A percentile compares a stretch with the other conserved stretches of the same genome.
phyloP scores from a whole-genome alignment of 1,139 yeast species.

The Debaryomyces subglobosus region DNA sequence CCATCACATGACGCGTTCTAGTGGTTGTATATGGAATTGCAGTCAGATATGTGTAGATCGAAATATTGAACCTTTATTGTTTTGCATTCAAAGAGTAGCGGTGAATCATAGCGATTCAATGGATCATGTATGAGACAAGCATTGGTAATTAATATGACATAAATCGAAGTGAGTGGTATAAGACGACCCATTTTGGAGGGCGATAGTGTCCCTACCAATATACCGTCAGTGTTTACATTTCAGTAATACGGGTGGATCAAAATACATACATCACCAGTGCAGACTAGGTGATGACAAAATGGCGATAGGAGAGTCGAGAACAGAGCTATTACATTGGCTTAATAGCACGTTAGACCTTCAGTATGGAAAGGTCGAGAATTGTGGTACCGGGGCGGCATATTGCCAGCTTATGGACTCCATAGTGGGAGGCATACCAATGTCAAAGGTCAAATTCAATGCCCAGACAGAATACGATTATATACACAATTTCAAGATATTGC shows the following conservation, averaged over 20 bases:
- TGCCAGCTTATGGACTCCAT: slow-evolving; percentile 91
- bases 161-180: too few species aligned
- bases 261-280: not conserved
- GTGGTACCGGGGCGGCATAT: slow-evolving; percentile 95
- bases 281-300: slow-evolving; percentile 10
- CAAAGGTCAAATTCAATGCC: slow-evolving; percentile 69
- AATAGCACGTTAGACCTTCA: slow-evolving; percentile 67
- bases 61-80: not conserved
- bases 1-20: not conserved
- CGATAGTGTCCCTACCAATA: slow-evolving; percentile 4
- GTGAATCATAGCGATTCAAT: too few species aligned
- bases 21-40: not conserved
- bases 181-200: not conserved
- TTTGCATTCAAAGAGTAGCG: too few species aligned
- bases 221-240: slow-evolving; percentile 4
- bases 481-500: slow-evolving; percentile 82
- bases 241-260: not conserved
- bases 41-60: not conserved
- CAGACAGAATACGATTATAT: slow-evolving; percentile 74
- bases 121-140: not conserved
- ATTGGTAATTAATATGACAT: too few species aligned
- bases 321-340: slow-evolving; percentile 84
- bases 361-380: slow-evolving; percentile 82
- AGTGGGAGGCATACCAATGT: slow-evolving; percentile 78
- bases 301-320: slow-evolving; percentile 70